These are phyloP conservation scores for Astragalus membranaceus DNA, from an alignment of 306 rosid genomes.

Conservation along the genomic window DNA sequence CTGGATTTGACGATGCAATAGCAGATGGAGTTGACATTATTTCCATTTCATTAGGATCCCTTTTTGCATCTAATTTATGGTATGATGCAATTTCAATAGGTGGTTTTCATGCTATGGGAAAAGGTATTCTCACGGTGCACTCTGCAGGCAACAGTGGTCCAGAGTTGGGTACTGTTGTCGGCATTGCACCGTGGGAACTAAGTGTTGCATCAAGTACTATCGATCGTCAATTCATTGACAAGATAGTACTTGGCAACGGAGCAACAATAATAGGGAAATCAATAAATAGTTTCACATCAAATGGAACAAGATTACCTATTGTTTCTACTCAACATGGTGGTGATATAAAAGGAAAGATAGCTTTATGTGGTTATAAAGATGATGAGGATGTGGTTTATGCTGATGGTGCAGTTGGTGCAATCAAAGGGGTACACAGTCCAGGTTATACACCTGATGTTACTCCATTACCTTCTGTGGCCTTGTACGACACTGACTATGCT, in stretches of 20 bases:
- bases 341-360: no score
- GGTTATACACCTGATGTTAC: neutral
- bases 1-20: conserved; percentile 13
- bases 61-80: fast-evolving
- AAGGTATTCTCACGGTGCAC: neutral
- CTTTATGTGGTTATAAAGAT: neutral
- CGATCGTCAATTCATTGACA: neutral
- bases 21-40: conserved; percentile 42
- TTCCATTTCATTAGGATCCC: neutral
- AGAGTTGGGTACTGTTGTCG: fast-evolving
- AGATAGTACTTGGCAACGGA: neutral
- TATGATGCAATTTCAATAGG: neutral
- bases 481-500: neutral
- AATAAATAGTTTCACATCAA: neutral
- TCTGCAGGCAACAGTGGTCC: neutral
- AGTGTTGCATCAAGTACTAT: neutral
- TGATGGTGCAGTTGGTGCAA: neutral
- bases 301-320: neutral
- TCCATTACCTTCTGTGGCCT: neutral
- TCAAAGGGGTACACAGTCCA: neutral
- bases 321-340: no score
- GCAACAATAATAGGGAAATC: neutral
- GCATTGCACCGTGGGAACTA: neutral
- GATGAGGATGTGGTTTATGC: no score
- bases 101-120: conserved; percentile 7